Evolutionary conservation across 257 asterid species (phyloP).

Genomic region (Nicotiana tabacum): DNA sequence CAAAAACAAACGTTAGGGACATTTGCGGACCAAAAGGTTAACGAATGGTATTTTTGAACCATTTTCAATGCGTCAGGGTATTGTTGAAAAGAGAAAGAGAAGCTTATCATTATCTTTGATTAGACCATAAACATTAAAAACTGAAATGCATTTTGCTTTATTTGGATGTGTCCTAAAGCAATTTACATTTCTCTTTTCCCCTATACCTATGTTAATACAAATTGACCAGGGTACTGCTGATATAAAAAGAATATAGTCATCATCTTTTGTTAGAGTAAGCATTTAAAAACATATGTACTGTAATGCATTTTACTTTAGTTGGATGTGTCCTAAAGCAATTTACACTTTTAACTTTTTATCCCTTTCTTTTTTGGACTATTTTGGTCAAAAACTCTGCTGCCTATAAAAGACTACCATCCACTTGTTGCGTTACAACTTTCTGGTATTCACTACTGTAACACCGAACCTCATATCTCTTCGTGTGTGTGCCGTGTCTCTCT

Average conservation of each 20-base stretch:
- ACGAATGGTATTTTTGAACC: too few species aligned
- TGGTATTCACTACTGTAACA: not conserved
- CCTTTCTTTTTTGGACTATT: not conserved
- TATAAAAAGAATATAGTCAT: too few species aligned
- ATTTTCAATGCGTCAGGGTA: too few species aligned
- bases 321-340: not conserved
- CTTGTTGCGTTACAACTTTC: constrained; percentile 1
- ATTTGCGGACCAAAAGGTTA: too few species aligned
- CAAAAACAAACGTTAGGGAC: too few species aligned
- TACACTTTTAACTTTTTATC: too few species aligned
- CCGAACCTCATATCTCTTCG: not conserved
- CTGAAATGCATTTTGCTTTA: not conserved
- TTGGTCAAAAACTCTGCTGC: not conserved
- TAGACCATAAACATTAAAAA: too few species aligned
- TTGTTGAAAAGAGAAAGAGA: too few species aligned
- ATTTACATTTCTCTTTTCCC: not conserved
- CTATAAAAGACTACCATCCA: not conserved
- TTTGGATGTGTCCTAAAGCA: not conserved
- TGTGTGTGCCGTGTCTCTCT: not conserved
- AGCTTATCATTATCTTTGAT: too few species aligned
- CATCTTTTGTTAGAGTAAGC: not conserved
- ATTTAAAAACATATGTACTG: not conserved
- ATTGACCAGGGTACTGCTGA: too few species aligned
- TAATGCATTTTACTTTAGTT: not conserved
- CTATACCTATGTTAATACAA: too few species aligned